Evolutionary conservation across 1,284 basidiomycete genomes (phyloP).

Genomic region (Leccinum solheimii): DNA sequence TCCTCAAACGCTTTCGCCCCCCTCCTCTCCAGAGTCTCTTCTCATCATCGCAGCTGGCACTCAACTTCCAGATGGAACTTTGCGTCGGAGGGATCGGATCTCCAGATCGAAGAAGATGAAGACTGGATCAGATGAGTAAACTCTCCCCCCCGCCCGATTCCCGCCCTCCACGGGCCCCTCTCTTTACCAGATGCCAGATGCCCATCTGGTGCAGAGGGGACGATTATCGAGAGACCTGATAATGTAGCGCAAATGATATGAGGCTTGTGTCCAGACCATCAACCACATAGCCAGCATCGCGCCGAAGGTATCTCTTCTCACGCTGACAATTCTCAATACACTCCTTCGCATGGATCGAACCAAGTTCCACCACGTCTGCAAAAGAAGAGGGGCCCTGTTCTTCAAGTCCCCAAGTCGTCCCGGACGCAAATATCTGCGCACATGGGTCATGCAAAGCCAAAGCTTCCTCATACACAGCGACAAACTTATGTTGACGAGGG

Average conservation of each 20-base stretch:
- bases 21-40: conserved; percentile 68
- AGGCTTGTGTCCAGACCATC: conserved; percentile 59
- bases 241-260: conserved; percentile 72
- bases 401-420: conserved; percentile 18
- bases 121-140: conserved; percentile 57
- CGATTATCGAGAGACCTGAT: conserved; percentile 71
- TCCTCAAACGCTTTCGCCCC: conserved; percentile 61
- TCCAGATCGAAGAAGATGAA: conserved; percentile 35
- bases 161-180: conserved; percentile 80
- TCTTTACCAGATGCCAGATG: conserved; percentile 89
- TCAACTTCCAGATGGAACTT: conserved; percentile 53
- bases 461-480: conserved; percentile 7
- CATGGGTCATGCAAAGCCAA: conserved; percentile 11
- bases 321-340: conserved; percentile 14
- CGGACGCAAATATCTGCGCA: conserved; percentile 9
- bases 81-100: conserved; percentile 40
- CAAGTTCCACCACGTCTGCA: conserved; percentile 25
- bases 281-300: conserved; percentile 23
- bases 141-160: conserved; percentile 56
- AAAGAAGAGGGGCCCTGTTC: conserved; percentile 25
- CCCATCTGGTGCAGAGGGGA: conserved; percentile 86
- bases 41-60: conserved; percentile 60
- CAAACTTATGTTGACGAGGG: conserved; percentile 8
- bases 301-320: conserved; percentile 16
- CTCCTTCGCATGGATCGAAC: conserved; percentile 8